phyloP scores from a whole-genome alignment of 768 basidiomycete genomes.

The Agaricus sinodeliciosus region DNA sequence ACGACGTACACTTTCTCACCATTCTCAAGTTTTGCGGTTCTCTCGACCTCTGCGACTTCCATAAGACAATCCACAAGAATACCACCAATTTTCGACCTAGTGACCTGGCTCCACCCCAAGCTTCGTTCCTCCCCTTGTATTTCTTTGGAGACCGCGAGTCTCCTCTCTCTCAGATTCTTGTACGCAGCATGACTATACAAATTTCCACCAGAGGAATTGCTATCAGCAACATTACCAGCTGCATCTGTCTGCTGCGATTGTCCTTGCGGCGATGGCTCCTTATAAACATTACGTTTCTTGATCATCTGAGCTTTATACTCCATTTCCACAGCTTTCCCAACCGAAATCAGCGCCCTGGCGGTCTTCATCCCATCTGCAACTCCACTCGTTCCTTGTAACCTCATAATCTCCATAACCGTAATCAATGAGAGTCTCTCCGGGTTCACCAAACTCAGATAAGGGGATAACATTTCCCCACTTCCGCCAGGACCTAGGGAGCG shows the following conservation, averaged over 20 bases:
- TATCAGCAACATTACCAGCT: not conserved
- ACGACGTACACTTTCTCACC: conserved; percentile 52
- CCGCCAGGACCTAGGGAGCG: not conserved
- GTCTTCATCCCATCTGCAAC: conserved; percentile 87
- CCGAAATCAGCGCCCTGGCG: conserved; percentile 66
- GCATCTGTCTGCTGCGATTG: not conserved
- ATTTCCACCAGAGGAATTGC: conserved; percentile 13
- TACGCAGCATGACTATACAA: conserved; percentile 61
- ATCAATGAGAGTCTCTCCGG: conserved; percentile 80
- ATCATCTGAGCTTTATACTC: conserved; percentile 87
- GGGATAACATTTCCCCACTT: conserved; percentile 33
- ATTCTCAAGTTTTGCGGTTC: conserved; percentile 48
- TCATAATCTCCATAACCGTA: conserved; percentile 86
- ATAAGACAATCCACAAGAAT: conserved; percentile 80
- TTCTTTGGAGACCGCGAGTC: conserved; percentile 58
- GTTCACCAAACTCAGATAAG: conserved; percentile 71
- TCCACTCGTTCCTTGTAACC: conserved; percentile 69
- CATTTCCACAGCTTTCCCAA: conserved; percentile 82
- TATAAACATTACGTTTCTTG: conserved; percentile 50
- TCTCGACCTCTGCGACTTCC: conserved; percentile 71
- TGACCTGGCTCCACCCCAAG: conserved; percentile 74
- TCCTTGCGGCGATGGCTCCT: not conserved
- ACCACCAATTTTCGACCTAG: conserved; percentile 74
- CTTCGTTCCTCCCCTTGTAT: conserved; percentile 67
- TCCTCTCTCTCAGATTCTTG: conserved; percentile 51